phyloP scores from a whole-genome alignment of 164 flowering plant genomes.

The Piper betle region DNA sequence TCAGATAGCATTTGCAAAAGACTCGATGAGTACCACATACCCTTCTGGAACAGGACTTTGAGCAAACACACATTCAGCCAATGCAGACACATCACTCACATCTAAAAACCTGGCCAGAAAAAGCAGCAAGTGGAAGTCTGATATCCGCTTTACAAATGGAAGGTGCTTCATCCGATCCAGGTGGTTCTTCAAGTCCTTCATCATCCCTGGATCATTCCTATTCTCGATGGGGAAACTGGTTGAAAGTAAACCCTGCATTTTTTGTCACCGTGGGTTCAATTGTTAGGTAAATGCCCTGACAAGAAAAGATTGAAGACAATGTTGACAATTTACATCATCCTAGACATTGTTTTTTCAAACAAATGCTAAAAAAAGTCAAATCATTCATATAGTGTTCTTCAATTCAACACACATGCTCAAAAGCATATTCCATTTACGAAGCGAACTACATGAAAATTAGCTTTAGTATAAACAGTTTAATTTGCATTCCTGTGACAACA shows the following conservation, averaged over 20 bases:
- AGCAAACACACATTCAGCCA: constrained; percentile 55
- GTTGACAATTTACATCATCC: neutral
- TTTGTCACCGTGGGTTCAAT: neutral
- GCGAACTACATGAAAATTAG: too few relatives aligned
- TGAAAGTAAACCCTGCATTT: constrained; percentile 75
- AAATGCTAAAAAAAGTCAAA: neutral
- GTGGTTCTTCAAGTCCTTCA: constrained; percentile 58
- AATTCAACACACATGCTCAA: neutral
- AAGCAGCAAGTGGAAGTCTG: constrained; percentile 80
- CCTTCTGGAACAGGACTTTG: constrained; percentile 69
- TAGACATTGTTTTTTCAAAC: neutral
- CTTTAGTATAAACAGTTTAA: too few relatives aligned
- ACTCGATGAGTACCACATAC: constrained; percentile 69
- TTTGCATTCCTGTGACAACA: too few relatives aligned
- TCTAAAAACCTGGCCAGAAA: constrained; percentile 57
- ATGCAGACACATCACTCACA: constrained; percentile 62
- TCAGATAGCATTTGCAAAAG: constrained; percentile 50
- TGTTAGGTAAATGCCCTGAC: neutral
- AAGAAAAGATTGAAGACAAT: neutral
- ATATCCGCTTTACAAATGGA: constrained; percentile 69
- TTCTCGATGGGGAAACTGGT: constrained; percentile 74
- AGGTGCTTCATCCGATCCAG: constrained; percentile 53
- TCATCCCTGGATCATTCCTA: constrained; percentile 37
- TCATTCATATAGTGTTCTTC: neutral
- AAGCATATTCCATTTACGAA: too few relatives aligned